Base-by-base conservation (phyloP, 139 green algal genomes). In the Chlamydomonas schloesseri region DNA sequence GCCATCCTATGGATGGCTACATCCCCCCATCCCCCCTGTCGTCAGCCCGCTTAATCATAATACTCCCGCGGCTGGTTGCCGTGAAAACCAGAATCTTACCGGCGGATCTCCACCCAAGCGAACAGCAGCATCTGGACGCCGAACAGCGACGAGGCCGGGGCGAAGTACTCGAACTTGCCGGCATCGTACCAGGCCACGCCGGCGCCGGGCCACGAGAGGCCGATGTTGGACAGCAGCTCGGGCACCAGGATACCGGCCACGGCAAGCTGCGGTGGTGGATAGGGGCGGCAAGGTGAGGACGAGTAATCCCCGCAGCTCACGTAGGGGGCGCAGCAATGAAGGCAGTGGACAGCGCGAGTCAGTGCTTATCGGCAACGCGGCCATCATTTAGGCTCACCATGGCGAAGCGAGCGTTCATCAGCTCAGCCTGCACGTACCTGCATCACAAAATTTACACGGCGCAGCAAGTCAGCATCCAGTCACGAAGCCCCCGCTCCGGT, bases 81-180 rank as follows among this genome's bases (percentile, higher is more conserved):
- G n/a, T n/a, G n/a, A n/a, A n/a, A n/a, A n/a, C n/a, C n/a, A n/a
- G 26, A 13, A 13, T 29, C 81, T n/a, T 53, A 90, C 88, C 94
- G 89, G 86, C 88, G 82, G 47, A 88, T 33, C 94, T 98, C 95
- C 33, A 91, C 92, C 92, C 92, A 97, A 53, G 53, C 83, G 46
- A 97, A 95, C 80, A 98, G 89, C 72, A 97, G 76, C 84, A 97
- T 90, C 91, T 93, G 73, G 71, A 94, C 87, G 71, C 65, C 84
- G 64, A 96, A 89, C 76, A 98, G 94, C 34, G 92, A 91, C 81
- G 53, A 73, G 64, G 88, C 60, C 20, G 88, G 76, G 11, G 88
- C 90, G 69, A 93, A 93, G 92, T 93, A 93, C 87, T 93, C 84
- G 82, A 88, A 86, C 89, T 90, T 90, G 91, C 89, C 91, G 65